Evolutionary conservation across 2,329 filamentous ascomycete species (phyloP).

Genomic region (Zopfia rhizophila): DNA sequence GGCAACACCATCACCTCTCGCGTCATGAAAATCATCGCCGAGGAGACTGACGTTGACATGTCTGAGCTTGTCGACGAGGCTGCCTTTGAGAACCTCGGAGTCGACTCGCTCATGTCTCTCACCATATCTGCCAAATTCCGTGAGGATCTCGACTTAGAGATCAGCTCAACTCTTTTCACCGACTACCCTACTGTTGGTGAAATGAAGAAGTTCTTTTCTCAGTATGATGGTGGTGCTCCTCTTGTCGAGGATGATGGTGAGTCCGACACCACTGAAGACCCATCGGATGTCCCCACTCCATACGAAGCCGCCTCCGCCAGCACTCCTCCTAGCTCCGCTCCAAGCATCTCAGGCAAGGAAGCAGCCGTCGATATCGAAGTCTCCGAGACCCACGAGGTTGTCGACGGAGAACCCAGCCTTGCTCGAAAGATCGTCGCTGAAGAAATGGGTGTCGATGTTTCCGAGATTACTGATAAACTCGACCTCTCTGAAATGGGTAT

Average conservation of each 20-base stretch:
- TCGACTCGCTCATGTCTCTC: constrained; percentile 70
- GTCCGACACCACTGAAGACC: constrained; percentile 53
- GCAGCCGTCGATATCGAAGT: constrained; percentile 39
- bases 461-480: constrained; percentile 64
- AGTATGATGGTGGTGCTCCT: constrained; percentile 55
- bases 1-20: constrained; percentile 60
- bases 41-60: constrained; percentile 70
- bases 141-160: constrained; percentile 69
- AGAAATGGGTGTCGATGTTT: constrained; percentile 73
- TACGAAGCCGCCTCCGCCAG: constrained; percentile 54
- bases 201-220: constrained; percentile 67
- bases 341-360: constrained; percentile 58
- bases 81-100: constrained; percentile 70
- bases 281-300: constrained; percentile 55
- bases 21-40: constrained; percentile 74
- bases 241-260: constrained; percentile 52
- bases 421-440: constrained; percentile 62
- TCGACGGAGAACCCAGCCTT: constrained; percentile 55
- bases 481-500: constrained; percentile 70
- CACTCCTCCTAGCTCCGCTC: constrained; percentile 61
- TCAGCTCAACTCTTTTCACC: constrained; percentile 68
- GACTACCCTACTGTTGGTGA: constrained; percentile 69
- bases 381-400: constrained; percentile 42
- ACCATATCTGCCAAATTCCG: constrained; percentile 71
- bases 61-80: constrained; percentile 69